Conservation (phyloP, 2,329 filamentous ascomycete species). For the Cladosporium sp. region DNA sequence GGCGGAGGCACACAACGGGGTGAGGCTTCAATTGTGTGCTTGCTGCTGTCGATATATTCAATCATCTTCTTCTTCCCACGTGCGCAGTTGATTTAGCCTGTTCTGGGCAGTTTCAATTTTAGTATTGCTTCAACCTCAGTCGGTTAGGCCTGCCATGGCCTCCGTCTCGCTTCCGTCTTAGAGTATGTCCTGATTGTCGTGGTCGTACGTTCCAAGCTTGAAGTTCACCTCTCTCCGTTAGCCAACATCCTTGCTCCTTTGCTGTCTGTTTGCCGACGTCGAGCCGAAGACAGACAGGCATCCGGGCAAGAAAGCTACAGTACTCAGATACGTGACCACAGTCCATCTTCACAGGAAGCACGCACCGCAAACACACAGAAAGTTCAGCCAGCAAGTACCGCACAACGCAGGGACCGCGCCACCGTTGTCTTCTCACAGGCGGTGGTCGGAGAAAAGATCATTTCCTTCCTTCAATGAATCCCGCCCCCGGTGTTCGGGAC, state of each 20-base stretch:
- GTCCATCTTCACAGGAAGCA: background rate
- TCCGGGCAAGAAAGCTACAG: background rate
- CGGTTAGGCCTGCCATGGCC: background rate
- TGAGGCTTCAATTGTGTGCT: background rate
- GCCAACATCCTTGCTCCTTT: too few relatives aligned
- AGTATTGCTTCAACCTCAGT: background rate
- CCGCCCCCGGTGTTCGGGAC: background rate
- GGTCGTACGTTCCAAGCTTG: background rate
- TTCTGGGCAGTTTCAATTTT: background rate
- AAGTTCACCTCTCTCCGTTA: too few relatives aligned
- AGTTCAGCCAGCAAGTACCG: background rate
- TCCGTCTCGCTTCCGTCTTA: slow-evolving; percentile 9
- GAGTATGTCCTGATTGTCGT: background rate
- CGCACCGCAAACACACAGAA: too few relatives aligned
- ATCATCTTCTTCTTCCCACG: slow-evolving; percentile 1
- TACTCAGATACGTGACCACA: background rate
- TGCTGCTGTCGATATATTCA: background rate
- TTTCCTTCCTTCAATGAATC: background rate
- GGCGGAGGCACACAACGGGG: slow-evolving; percentile 8
- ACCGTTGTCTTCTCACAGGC: slow-evolving; percentile 1
- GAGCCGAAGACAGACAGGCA: background rate
- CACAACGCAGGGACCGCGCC: slow-evolving; percentile 8
- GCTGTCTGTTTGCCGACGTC: background rate
- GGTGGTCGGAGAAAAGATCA: slow-evolving; percentile 2
- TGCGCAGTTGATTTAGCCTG: slow-evolving; percentile 6